A percentile compares a stretch with the other conserved stretches of the same genome.
phyloP scores from a whole-genome alignment of 1,139 yeast species.

The Scheffersomyces cryptocercus region DNA sequence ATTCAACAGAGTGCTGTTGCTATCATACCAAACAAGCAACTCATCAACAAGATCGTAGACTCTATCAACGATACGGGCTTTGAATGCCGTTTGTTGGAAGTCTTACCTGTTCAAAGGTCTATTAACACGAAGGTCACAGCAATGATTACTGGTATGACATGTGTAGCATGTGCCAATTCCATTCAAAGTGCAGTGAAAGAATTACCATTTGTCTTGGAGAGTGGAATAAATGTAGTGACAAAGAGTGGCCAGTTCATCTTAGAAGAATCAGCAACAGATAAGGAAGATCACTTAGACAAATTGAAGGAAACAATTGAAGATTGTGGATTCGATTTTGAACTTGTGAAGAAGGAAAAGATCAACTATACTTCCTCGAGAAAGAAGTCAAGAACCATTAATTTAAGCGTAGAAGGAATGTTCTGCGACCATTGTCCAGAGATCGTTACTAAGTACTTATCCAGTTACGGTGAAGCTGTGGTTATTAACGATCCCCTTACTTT shows the following conservation, averaged over 20 bases:
- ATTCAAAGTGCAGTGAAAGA: constrained; percentile 51
- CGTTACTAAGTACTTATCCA: constrained; percentile 48
- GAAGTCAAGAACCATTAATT: constrained; percentile 54
- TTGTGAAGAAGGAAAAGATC: constrained; percentile 38
- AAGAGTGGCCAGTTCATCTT: constrained; percentile 63
- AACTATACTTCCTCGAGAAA: constrained; percentile 48
- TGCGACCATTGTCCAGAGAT: constrained; percentile 69
- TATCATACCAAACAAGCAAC: constrained; percentile 51
- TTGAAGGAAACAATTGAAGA: constrained; percentile 58
- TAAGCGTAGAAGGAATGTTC: constrained; percentile 67
- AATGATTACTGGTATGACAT: constrained; percentile 71
- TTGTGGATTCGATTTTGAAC: constrained; percentile 63
- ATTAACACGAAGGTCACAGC: constrained; percentile 55
- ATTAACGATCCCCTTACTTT: constrained; percentile 58
- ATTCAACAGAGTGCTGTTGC: constrained; percentile 46
- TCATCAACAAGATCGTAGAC: constrained; percentile 49
- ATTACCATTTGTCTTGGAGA: constrained; percentile 54
- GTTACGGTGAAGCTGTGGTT: constrained; percentile 59
- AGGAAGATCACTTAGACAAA: constrained; percentile 26
- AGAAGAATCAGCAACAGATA: constrained; percentile 30
- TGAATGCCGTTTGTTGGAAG: constrained; percentile 56
- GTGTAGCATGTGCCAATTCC: constrained; percentile 68
- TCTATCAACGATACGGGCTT: constrained; percentile 58
- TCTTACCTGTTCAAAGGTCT: constrained; percentile 56
- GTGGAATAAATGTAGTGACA: constrained; percentile 56